phyloP scores from a whole-genome alignment of 306 rosid genomes.

The Pyrus bretschneideri region DNA sequence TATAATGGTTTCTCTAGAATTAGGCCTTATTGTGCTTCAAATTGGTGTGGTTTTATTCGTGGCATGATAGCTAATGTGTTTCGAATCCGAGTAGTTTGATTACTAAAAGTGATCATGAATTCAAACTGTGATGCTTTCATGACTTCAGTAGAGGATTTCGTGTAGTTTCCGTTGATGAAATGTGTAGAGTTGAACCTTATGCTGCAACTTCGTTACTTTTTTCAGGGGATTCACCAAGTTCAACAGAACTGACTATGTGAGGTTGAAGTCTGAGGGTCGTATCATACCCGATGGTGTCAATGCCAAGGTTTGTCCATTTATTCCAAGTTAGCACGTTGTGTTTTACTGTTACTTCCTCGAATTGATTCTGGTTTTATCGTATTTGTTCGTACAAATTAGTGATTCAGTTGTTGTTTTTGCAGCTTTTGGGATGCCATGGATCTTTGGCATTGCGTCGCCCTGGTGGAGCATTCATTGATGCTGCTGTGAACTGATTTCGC shows the following conservation, averaged over 20 bases:
- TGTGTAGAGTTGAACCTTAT: not conserved
- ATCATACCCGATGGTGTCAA: constrained; percentile 76
- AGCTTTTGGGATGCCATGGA: constrained; percentile 86
- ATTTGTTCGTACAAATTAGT: not conserved
- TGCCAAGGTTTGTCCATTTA: constrained; percentile 47
- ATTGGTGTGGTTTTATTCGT: not conserved
- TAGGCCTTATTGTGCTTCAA: not conserved
- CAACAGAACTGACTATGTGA: constrained; percentile 51
- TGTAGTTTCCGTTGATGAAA: not conserved
- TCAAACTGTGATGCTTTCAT: not conserved
- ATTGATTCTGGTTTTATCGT: not conserved
- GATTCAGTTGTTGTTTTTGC: constrained; percentile 4
- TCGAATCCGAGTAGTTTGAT: not conserved
- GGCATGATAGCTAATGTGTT: not conserved
- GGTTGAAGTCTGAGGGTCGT: constrained; percentile 52
- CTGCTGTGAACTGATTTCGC: constrained; percentile 21
- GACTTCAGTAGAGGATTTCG: not conserved
- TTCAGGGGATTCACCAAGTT: constrained; percentile 62
- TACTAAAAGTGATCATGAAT: not conserved
- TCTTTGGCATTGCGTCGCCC: constrained; percentile 61
- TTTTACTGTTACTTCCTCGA: not conserved
- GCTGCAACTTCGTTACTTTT: not conserved
- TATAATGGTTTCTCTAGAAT: not conserved
- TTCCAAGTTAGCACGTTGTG: not conserved
- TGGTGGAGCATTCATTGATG: constrained; percentile 58